Evolutionary conservation across 2,329 filamentous ascomycete species (phyloP), one percentile per base, ranked within the genome.

Genomic region (Alternaria sp.): DNA sequence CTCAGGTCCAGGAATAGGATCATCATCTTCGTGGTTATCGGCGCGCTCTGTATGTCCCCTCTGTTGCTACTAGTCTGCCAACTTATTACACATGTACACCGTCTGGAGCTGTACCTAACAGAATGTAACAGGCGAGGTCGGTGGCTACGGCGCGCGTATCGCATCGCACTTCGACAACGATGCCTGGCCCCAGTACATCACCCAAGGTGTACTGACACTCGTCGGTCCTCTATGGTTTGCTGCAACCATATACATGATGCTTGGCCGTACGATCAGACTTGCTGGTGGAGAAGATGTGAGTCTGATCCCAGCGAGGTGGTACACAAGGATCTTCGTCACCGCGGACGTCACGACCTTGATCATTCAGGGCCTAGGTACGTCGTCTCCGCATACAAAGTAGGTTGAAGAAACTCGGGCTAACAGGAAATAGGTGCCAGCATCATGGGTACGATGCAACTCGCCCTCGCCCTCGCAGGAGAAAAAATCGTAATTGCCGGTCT

Each of bases 171-270:
- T 76, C 59, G 58, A 76, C 38, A 78, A 80, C 5, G 62, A 69
- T 49, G 58, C 68, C 22, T 73, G 82, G 63, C 75, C 66, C 5
- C 77, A 78, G 0, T 83, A 80, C 71, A 75, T 82, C 18, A 59
- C 78, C 11, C 78, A 82, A 64, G 77, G 78, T n/a, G 70, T 74
- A 39, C 70, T 82, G 18, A 67, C 82, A 22, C 76, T 83, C 1
- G 60, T 82, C n/a, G 79, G 81, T 1, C 81, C 81, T 2, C 75
- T 81, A 5, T 79, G 83, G 63, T 81, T 83, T 63, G 81, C 81
- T 9, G 81, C 81, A 0, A 79, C 80, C 0, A 75, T 83, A 26
- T 83, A 83, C 72, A 83, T 82, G 81, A 80, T 78, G 26, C 76
- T 82, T 3, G 76, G 79, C 3, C 76, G 79, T 24, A 73, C 81